Base-by-base conservation (phyloP, 129 eudicot genomes). In the Lonicera japonica region DNA sequence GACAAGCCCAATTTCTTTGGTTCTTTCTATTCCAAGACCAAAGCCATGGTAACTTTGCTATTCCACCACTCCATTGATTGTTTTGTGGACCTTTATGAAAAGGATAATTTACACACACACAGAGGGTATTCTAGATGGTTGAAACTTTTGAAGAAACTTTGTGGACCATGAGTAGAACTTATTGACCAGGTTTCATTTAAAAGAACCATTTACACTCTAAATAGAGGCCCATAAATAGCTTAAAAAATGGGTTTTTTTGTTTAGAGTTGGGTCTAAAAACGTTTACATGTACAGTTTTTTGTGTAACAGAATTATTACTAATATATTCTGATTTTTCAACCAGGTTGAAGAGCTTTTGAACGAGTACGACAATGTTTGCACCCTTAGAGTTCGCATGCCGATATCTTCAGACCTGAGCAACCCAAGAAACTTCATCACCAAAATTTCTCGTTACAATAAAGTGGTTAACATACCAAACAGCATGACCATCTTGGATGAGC, bases 401-500 rank as follows among this genome's bases (percentile, higher is more conserved):
- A 92, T 92, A 45, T 92, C 98, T 17, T 87, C 96, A 0, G 98
- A 92, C 71, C 84, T 92, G 58, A 80, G 58, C 78, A 92, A 92
- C 83, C 98, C 98, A 10, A 83, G 98, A 23, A 92, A 92, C 72
- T 92, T 92, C 82, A 79, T 92, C 73, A 84, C 98, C 21, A 92
- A 92, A 68, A 92, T 92, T 45, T 72, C 81, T 12, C 87, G 84
- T 15, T 92, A 92, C 53, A 81, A 82, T 52, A 92, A 92, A 73
- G 98, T 92, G 54, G 98, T 92, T 13, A 80, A 92, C 71, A 92
- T 92, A 36, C 98, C 98, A 65, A 92, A 92, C 90, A 84, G 95
- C 73, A 92, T 92, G 98, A 87, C 86, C 24, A 75, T 92, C 74
- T 78, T 92, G 81, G 98, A 92, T 55, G 97, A 91, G 82, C 89